Percentiles rank a stretch among this genome's conserved stretches.
phyloP scores from a whole-genome alignment of 2,329 filamentous ascomycete genomes.

The Fusarium udum region DNA sequence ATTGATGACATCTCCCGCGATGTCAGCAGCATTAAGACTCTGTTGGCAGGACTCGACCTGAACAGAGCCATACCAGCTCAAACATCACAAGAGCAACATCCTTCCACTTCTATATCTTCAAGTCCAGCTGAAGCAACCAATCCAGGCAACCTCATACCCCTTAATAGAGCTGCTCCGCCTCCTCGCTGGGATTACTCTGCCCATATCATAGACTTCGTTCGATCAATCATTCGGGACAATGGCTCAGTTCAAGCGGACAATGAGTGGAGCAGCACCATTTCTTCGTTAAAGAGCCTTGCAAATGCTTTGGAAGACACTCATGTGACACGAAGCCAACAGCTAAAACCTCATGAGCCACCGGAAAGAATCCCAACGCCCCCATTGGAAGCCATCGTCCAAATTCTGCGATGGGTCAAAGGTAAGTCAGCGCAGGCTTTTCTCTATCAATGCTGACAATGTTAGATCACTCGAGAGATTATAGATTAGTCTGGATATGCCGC shows the following conservation, averaged over 20 bases:
- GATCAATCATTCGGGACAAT: slow-evolving; percentile 22
- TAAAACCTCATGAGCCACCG: background rate
- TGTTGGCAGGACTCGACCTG: slow-evolving; percentile 32
- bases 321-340: background rate
- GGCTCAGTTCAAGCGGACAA: background rate
- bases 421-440: accelerated
- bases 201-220: slow-evolving; percentile 49
- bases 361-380: slow-evolving; percentile 40
- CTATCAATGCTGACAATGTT: background rate
- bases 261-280: background rate
- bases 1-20: slow-evolving; percentile 49
- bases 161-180: background rate
- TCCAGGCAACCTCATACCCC: too few relatives aligned
- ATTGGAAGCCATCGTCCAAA: slow-evolving; percentile 39
- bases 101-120: too few relatives aligned
- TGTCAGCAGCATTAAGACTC: slow-evolving; percentile 47
- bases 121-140: accelerated
- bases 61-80: background rate
- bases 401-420: slow-evolving; percentile 49
- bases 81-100: background rate
- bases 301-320: background rate
- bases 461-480: slow-evolving; percentile 42
- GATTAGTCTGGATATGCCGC: slow-evolving; percentile 46
- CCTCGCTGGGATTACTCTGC: slow-evolving; percentile 46
- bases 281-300: slow-evolving; percentile 15